Base-by-base conservation (phyloP, 805 yeast species). In the Candida takata region DNA sequence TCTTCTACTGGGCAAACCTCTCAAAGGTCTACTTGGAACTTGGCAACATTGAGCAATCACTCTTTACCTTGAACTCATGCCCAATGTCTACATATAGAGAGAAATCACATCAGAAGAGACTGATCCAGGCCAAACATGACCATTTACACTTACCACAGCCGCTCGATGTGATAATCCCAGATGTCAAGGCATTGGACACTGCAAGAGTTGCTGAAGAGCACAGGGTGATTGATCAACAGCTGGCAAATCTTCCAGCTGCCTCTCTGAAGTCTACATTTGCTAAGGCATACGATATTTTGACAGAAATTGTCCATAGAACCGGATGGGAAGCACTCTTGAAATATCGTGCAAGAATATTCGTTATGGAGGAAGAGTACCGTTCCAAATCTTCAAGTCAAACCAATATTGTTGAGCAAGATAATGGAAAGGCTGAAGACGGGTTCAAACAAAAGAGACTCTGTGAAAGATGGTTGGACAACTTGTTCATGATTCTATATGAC, bases 31-130 rank as follows among this genome's bases (percentile, higher is more conserved):
- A 83, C 55, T 73, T 82, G 27, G 69, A 70, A 30, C 53, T 74
- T 34, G 77, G 76, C 19, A 79, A 81, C 55, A 74, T 75, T 53
- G 88, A 82, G 52, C 72, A 79, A 46, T 84, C 92, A 2, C 63
- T 84, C 35, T 59, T 82, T 38, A 74, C 87, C 1, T 64, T 84
- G 45, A 84, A 84, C 49, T 77, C 90, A 12, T 81, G 88, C 51
- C 94, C 94, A 17, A 81, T 84, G 86, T 78, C 78, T 36, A 49
- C 64, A 1, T 73, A 82, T 9, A 79, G 76, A 51, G 92, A 83
- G 47, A 72, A 72, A 43, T 82, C 66, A 53, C 64, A 69, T 16
- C 65, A 81, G 47, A 74, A 71, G 52, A 64, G 92, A 49, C 69
- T 79, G 5, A 72, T 73, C 9, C 71, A 74, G 19, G 70, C 77